Base-by-base conservation (phyloP, 2,329 filamentous ascomycete genomes). In the Cladorrhinum sp. region DNA sequence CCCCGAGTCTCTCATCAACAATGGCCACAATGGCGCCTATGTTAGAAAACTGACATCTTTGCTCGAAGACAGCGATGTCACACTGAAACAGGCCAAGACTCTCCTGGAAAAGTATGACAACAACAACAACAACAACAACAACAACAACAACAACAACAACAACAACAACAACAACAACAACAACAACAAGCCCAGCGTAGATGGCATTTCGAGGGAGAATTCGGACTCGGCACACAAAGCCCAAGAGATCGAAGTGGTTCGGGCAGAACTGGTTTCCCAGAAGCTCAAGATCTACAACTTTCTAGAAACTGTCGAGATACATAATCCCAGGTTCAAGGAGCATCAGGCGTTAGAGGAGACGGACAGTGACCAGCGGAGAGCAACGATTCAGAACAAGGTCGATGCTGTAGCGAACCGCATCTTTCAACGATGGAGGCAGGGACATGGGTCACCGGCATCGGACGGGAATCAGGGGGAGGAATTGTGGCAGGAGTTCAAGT, bases 331-430 rank as follows among this genome's bases (percentile, higher is more conserved):
- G 41, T 73, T 74, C 18, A 79, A 77, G 63, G 68, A 75, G 66
- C 64, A 73, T 60, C 67, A 67, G 53, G 71, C 70, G 10, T 55
- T 65, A 50, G 60, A 66, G 6, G 68, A 76, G 38, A 71, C 73
- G n/a, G 74, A 75, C 50, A 75, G 71, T 49, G 75, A 71, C 49
- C 70, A 74, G 18, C 73, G 77, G 23, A 72, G 85, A 32, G 81
- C 86, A 59, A 69, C 70, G 7, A 85, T 87, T 67, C 82, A 85
- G 70, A 80, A 84, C 68, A 85, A 86, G 67, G 81, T 87, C 29
- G 84, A 88, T 65, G 72, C 72, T 27, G 81, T 87, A 63, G 84
- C 85, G 2, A 71, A 75, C 10, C 77, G 78, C 10, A 75, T 87
- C 23, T 81, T 80, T 55, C 74, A 75, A 10, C 75, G 77, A 55